These are phyloP conservation scores for Penicillium freii DNA, from an alignment of 2,329 filamentous ascomycete genomes.

Conservation along the genomic window DNA sequence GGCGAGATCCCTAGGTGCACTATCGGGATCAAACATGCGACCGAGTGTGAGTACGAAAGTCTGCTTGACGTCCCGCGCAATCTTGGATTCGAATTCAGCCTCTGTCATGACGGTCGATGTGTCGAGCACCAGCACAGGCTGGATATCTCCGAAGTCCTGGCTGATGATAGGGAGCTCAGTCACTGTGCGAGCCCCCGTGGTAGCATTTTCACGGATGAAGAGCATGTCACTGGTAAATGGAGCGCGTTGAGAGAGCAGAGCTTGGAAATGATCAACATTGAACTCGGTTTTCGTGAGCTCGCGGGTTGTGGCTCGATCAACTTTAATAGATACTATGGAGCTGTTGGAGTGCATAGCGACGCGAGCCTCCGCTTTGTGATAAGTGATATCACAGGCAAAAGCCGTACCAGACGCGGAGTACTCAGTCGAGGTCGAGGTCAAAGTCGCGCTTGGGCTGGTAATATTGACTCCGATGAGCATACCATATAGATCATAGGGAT, in stretches of 20 bases:
- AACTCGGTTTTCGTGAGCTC: constrained; percentile 24
- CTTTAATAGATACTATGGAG: constrained; percentile 29
- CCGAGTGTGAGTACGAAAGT: constrained; percentile 33
- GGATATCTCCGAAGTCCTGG: constrained; percentile 31
- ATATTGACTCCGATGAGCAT: constrained; percentile 34
- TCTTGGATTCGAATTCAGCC: constrained; percentile 28
- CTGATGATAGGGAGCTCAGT: constrained; percentile 35
- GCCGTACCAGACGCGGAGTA: constrained; percentile 29
- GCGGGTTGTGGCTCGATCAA: constrained; percentile 22
- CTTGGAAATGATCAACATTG: constrained; percentile 34
- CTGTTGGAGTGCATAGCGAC: constrained; percentile 37
- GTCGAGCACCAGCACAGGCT: constrained; percentile 32
- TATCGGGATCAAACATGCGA: constrained; percentile 33
- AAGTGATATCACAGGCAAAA: constrained; percentile 35
- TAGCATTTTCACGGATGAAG: constrained; percentile 31
- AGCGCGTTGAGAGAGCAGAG: constrained; percentile 30
- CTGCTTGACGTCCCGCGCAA: constrained; percentile 30
- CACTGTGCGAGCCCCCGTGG: constrained; percentile 26
- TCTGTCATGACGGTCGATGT: constrained; percentile 30
- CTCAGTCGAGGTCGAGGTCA: constrained; percentile 6
- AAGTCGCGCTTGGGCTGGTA: constrained; percentile 7
- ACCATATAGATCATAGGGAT: constrained; percentile 34
- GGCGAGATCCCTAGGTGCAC: constrained; percentile 18
- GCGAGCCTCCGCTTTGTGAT: constrained; percentile 29
- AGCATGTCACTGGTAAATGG: constrained; percentile 37